A percentile compares a stretch with the other conserved stretches of the same genome.
Evolutionary conservation across 1,139 yeast genomes (phyloP).

Genomic region (Eremothecium sinecaudum): DNA sequence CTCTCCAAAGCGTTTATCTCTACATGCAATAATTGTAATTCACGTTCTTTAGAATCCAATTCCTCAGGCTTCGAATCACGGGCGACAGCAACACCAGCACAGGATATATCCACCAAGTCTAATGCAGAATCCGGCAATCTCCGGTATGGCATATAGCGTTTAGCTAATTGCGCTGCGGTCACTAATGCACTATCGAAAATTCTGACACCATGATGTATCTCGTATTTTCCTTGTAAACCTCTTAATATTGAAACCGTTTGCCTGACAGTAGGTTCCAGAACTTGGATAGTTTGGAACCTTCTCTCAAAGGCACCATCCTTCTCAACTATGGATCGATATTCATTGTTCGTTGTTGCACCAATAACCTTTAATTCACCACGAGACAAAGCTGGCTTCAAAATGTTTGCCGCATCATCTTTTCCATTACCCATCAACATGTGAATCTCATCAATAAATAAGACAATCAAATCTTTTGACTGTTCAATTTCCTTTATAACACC

Average conservation of each 20-base stretch:
- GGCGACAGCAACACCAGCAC: conserved; percentile 96
- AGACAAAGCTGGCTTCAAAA: conserved; percentile 93
- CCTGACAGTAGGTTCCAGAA: conserved; percentile 82
- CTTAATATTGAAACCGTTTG: conserved; percentile 94
- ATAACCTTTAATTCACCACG: conserved; percentile 94
- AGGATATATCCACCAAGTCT: conserved; percentile 91
- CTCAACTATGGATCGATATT: conserved; percentile 83
- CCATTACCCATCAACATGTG: conserved; percentile 99
- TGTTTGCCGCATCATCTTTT: conserved; percentile 84
- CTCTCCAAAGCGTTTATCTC: conserved; percentile 96
- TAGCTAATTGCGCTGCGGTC: conserved; percentile 89
- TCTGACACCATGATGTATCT: conserved; percentile 96
- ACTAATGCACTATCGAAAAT: conserved; percentile 92
- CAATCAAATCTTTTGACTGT: conserved; percentile 74
- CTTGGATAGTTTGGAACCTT: conserved; percentile 95
- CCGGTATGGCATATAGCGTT: conserved; percentile 88
- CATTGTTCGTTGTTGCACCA: conserved; percentile 95
- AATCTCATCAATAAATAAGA: conserved; percentile 89
- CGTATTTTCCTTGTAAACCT: conserved; percentile 93
- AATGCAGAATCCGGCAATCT: conserved; percentile 97
- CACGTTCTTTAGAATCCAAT: conserved; percentile 85
- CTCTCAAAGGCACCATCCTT: conserved; percentile 99
- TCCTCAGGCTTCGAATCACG: conserved; percentile 98
- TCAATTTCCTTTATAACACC: conserved; percentile 93
- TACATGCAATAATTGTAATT: conserved; percentile 80